Evolutionary conservation across 805 yeast species (phyloP), one percentile per base, ranked within the genome.

Genomic region (Maudiozyma barnettii): DNA sequence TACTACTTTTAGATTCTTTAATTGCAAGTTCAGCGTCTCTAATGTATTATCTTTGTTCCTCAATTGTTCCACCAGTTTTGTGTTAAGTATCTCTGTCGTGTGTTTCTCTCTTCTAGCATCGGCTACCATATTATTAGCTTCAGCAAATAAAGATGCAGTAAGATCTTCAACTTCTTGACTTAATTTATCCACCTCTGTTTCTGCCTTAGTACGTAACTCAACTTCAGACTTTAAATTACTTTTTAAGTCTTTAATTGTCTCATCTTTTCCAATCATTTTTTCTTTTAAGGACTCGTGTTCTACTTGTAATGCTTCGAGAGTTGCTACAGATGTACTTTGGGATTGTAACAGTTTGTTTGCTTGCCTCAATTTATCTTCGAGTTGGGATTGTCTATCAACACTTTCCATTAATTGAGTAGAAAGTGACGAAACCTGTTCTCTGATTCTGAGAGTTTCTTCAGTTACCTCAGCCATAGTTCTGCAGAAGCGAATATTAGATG

Each of bases 121-220:
- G 43, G 83, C 78, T 6, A 87, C 96, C 86, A 86, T 85, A 44
- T 75, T 74, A 60, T 87, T 87, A 13, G 96, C 96, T 59, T 88
- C 93, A 51, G 78, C 83, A 59, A 87, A 87, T 30, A 87, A 66
- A 1, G 89, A 78, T 1, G 82, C 86, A 1, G 89, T 78, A 42
- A 87, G 66, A 37, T 86, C 95, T 58, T 85, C 93, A 35, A 87
- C 84, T 60, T 87, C 96, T 30, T 73, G 77, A 51, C 82, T 77
- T 44, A 87, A 65, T 49, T 75, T 73, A 41, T 75, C 70, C 16
- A 77, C 81, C 54, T 82, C 85, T 10, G 66, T 68, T 53, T 81
- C 83, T 0, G 87, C 82, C 7, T 62, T 68, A 9, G 61, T 64
- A 50, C 76, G 76, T 48, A 56, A 64, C 39, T 60, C 60, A n/a